Percentiles rank a stretch among this genome's conserved stretches.
Evolutionary conservation across 306 rosid species (phyloP).

Genomic region (Glycyrrhiza uralensis): DNA sequence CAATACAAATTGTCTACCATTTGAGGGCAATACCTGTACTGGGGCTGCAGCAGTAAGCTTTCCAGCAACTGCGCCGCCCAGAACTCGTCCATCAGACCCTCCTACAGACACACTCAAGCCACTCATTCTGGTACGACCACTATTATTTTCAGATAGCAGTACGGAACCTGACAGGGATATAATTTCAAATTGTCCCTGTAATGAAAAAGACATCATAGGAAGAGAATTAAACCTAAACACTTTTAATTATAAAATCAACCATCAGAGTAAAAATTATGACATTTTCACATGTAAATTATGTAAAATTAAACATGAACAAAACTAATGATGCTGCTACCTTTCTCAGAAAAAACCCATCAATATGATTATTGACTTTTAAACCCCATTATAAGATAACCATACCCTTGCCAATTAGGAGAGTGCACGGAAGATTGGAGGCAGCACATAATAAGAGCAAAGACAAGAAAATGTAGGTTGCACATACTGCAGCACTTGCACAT

Average conservation of each 20-base stretch:
- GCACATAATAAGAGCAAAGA: neutral
- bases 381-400: neutral
- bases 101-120: conserved; percentile 55
- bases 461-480: neutral
- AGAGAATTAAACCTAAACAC: conserved; percentile 1
- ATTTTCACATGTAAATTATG: neutral
- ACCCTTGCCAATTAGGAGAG: neutral
- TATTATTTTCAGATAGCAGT: conserved; percentile 42
- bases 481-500: neutral
- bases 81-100: conserved; percentile 58
- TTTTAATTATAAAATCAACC: neutral
- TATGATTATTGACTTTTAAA: neutral
- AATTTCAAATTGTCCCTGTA: conserved; percentile 76
- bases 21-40: conserved; percentile 59
- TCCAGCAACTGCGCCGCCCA: conserved; percentile 80
- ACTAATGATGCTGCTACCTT: neutral
- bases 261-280: conserved; percentile 4
- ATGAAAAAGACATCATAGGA: neutral
- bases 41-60: conserved; percentile 61
- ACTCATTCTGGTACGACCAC: conserved; percentile 38
- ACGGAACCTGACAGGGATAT: conserved; percentile 60
- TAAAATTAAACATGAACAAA: neutral
- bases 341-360: neutral
- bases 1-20: conserved; percentile 1
- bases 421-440: neutral